Evolutionary conservation across 441 rosid species (phyloP).

Genomic region (Gossypium aridum): DNA sequence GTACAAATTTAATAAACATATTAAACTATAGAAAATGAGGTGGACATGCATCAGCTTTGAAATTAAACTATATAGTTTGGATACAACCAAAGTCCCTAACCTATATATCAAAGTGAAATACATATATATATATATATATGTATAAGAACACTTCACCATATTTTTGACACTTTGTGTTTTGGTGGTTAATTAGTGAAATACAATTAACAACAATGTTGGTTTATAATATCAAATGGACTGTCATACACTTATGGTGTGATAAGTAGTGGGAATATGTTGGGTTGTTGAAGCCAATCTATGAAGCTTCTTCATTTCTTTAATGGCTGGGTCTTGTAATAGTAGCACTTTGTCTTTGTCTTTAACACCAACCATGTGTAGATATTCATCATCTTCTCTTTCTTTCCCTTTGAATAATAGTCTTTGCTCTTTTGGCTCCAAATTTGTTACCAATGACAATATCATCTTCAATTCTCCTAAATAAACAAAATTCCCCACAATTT

Average conservation of each 20-base stretch:
- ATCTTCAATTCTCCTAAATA: constrained; percentile 65
- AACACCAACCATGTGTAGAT: constrained; percentile 89
- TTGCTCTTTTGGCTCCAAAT: constrained; percentile 73
- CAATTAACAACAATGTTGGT: neutral
- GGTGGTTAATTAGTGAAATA: constrained; percentile 17
- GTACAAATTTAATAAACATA: neutral
- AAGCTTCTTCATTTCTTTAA: constrained; percentile 65
- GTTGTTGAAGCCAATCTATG: constrained; percentile 24
- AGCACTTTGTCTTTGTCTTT: constrained; percentile 75
- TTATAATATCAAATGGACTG: neutral
- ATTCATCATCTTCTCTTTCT: constrained; percentile 71
- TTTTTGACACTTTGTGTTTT: neutral
- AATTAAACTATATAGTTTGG: neutral
- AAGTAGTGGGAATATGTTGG: constrained; percentile 20
- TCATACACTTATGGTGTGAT: constrained; percentile 45
- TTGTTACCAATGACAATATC: constrained; percentile 52
- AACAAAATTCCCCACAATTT: neutral
- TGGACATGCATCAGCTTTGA: neutral
- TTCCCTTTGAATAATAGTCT: constrained; percentile 78
- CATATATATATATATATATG: too few species aligned
- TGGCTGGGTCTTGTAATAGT: constrained; percentile 77
- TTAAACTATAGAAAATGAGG: neutral
- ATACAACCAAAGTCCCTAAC: neutral
- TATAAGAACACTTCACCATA: neutral
- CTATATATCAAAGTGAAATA: neutral